Conservation (phyloP, 768 basidiomycete species). For the Tephrocybe sp. region DNA sequence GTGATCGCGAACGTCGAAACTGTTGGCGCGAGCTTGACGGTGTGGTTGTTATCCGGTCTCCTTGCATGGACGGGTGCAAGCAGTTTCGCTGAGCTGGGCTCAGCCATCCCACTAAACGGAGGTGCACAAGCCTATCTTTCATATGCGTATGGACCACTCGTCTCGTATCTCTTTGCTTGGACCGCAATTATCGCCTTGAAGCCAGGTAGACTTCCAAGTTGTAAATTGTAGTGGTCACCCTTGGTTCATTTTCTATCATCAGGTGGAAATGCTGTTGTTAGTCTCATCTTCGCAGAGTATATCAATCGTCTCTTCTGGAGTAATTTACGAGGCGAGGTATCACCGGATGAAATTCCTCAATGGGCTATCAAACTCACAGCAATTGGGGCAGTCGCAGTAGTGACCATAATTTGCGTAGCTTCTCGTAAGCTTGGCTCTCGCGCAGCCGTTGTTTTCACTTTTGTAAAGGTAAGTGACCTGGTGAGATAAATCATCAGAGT, state of each 20-base stretch:
- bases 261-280: conserved; percentile 82
- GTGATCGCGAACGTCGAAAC: conserved; percentile 86
- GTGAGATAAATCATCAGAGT: not conserved
- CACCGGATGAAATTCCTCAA: conserved; percentile 77
- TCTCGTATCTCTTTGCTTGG: conserved; percentile 94
- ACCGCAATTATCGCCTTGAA: conserved; percentile 87
- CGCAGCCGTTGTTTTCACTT: conserved; percentile 84
- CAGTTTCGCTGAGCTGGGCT: conserved; percentile 90
- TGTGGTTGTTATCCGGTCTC: conserved; percentile 83
- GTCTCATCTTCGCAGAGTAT: conserved; percentile 91
- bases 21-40: conserved; percentile 82
- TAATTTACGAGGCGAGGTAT: conserved; percentile 62
- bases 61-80: conserved; percentile 96
- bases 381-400: conserved; percentile 61
- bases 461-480: conserved; percentile 60
- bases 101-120: conserved; percentile 77
- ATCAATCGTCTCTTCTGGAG: conserved; percentile 87
- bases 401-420: conserved; percentile 77
- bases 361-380: conserved; percentile 93
- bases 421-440: conserved; percentile 76
- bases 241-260: not conserved
- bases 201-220: conserved; percentile 49
- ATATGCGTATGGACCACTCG: conserved; percentile 83
- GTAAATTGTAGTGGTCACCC: not conserved
- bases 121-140: conserved; percentile 81